Percentiles rank a stretch among this genome's conserved stretches.
Conservation (phyloP, 805 yeast species). For the Wickerhamomyces pijperi region DNA sequence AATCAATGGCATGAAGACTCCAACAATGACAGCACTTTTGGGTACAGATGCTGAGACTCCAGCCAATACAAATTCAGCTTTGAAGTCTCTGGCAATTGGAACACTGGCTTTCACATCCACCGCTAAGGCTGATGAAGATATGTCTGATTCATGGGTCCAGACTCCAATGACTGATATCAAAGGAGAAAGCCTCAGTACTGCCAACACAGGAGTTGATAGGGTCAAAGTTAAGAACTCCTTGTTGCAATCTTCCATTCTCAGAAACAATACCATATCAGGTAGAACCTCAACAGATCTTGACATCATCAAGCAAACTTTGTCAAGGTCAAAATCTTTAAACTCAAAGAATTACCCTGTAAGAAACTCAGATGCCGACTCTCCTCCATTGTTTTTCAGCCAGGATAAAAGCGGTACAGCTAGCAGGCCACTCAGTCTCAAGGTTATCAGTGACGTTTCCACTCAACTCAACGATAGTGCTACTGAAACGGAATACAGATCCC, state of each 20-base stretch:
- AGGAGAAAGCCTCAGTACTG: too few species aligned
- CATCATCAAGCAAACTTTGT: slow-evolving; percentile 4
- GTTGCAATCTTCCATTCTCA: not conserved
- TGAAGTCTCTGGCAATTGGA: too few species aligned
- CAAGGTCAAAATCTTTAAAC: slow-evolving; percentile 7
- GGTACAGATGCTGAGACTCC: not conserved
- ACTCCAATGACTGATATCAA: not conserved
- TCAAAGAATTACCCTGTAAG: not conserved
- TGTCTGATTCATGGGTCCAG: not conserved
- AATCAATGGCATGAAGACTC: not conserved
- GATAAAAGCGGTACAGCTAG: not conserved
- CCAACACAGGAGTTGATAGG: not conserved
- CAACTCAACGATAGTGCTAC: slow-evolving; percentile 1
- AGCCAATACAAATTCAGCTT: not conserved
- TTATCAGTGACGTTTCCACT: not conserved
- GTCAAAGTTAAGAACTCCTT: not conserved
- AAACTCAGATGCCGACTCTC: not conserved
- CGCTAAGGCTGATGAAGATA: not conserved
- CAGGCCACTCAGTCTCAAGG: slow-evolving; percentile 5
- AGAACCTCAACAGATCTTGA: slow-evolving; percentile 5
- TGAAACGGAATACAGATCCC: not conserved
- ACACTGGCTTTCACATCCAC: not conserved
- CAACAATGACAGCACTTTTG: slow-evolving; percentile 1
- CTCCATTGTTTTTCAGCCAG: not conserved
- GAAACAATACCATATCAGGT: not conserved